Evolutionary conservation across 768 basidiomycete genomes (phyloP).

Genomic region (Exidia glandulosa): DNA sequence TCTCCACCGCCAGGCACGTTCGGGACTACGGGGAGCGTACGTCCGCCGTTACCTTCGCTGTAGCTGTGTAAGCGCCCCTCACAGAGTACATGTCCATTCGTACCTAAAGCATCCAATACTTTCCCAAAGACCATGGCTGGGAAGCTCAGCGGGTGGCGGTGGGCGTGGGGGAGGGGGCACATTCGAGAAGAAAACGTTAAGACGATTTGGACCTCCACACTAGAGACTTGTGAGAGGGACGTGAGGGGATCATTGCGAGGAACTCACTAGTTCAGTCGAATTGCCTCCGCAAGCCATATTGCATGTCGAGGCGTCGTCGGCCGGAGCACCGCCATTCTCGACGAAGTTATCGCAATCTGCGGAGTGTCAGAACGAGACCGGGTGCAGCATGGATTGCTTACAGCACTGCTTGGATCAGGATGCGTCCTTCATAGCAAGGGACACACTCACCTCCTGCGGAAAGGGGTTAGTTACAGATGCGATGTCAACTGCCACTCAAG

Average conservation of each 20-base stretch:
- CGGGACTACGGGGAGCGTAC: constrained; percentile 22
- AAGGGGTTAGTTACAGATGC: not conserved
- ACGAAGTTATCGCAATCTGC: constrained; percentile 56
- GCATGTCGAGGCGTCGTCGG: constrained; percentile 39
- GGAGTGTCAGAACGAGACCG: constrained; percentile 2
- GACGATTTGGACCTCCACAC: constrained; percentile 49
- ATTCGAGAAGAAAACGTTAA: constrained; percentile 54
- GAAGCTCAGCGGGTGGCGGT: constrained; percentile 33
- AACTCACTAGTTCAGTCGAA: constrained; percentile 24
- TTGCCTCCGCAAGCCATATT: constrained; percentile 52
- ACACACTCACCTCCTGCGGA: not conserved
- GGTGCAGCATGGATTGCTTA: constrained; percentile 20
- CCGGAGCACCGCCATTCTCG: constrained; percentile 32
- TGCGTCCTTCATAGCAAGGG: not conserved
- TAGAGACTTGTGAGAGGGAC: constrained; percentile 1
- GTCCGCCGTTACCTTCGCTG: constrained; percentile 25
- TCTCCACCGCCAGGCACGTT: constrained; percentile 25
- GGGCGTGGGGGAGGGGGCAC: constrained; percentile 44
- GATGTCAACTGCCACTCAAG: not conserved
- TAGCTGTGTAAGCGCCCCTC: no score
- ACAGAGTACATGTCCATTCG: no score
- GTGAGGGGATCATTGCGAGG: no score
- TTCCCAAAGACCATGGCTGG: constrained; percentile 50
- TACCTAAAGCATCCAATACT: constrained; percentile 63
- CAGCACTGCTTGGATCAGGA: constrained; percentile 34